phyloP scores from a whole-genome alignment of 2,329 filamentous ascomycete species.

The Ophiostoma pallidulum region DNA sequence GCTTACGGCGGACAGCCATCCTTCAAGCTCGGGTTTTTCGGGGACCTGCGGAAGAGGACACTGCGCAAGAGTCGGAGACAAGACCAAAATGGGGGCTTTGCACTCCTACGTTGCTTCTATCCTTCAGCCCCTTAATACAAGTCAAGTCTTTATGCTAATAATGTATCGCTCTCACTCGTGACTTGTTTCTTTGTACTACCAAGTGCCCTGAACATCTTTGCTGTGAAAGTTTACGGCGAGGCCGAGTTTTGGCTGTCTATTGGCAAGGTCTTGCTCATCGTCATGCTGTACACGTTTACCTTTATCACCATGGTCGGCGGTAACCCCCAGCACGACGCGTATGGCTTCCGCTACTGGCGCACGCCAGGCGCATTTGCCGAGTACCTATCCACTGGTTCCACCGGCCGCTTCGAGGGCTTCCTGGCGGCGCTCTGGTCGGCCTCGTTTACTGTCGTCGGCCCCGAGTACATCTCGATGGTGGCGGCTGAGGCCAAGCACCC shows the following conservation, averaged over 20 bases:
- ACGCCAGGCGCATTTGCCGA: conserved; percentile 33
- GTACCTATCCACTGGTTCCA: conserved; percentile 31
- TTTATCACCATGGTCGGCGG: conserved; percentile 49
- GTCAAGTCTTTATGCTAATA: too few relatives aligned
- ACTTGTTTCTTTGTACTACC: background rate
- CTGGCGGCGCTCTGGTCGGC: conserved; percentile 27
- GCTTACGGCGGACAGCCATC: too few relatives aligned
- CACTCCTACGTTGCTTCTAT: too few relatives aligned
- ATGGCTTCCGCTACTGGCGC: conserved; percentile 36
- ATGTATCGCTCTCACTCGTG: too few relatives aligned
- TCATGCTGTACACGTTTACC: conserved; percentile 47
- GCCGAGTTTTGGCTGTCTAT: conserved; percentile 39
- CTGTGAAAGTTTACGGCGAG: conserved; percentile 29
- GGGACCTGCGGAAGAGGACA: too few relatives aligned
- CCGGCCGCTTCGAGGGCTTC: conserved; percentile 22
- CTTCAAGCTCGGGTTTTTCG: too few relatives aligned
- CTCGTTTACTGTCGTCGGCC: conserved; percentile 33
- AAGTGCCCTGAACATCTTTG: conserved; percentile 22
- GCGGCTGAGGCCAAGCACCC: conserved; percentile 62
- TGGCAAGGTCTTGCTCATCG: conserved; percentile 39
- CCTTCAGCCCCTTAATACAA: too few relatives aligned
- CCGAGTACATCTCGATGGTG: conserved; percentile 59
- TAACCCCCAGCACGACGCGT: conserved; percentile 37
- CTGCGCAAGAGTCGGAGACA: too few relatives aligned
- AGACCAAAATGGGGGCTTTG: too few relatives aligned